Conservation (phyloP, 192 early-diverging fungal genomes). For the Podila minutissima region DNA sequence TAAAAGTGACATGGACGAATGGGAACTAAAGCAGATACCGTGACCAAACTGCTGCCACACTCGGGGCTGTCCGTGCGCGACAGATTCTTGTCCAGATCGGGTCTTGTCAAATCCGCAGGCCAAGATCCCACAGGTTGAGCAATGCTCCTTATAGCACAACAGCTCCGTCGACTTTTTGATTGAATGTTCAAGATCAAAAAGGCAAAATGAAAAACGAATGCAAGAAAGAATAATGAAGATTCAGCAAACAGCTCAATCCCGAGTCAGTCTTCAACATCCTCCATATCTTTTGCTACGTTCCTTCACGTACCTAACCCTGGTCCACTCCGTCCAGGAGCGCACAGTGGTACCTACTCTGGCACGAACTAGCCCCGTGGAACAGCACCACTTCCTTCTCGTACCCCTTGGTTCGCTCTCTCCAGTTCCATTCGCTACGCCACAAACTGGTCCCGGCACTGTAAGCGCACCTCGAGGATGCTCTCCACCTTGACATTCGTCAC, state of each 20-base stretch:
- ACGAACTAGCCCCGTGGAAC: background rate
- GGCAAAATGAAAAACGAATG: background rate
- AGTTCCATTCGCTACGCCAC: background rate
- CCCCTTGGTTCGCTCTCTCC: background rate
- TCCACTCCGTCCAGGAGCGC: background rate
- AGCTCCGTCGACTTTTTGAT: background rate
- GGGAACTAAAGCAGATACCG: constrained; percentile 4
- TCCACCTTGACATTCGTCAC: background rate
- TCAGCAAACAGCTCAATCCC: background rate
- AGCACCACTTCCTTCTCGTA: background rate
- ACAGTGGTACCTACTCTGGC: background rate
- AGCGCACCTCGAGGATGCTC: background rate
- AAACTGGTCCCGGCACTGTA: background rate
- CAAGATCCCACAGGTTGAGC: background rate
- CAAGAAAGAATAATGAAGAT: background rate
- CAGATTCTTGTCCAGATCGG: background rate
- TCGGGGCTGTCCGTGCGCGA: background rate
- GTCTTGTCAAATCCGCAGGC: background rate
- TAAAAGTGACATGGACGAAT: constrained; percentile 5
- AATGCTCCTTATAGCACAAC: background rate
- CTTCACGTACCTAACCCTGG: background rate
- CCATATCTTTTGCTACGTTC: no score
- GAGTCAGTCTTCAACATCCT: background rate
- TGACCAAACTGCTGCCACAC: background rate
- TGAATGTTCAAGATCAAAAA: no score